Percentiles rank a stretch among this genome's conserved stretches.
Conservation (phyloP, 2,329 filamentous ascomycete genomes). For the Talaromyces sp. region DNA sequence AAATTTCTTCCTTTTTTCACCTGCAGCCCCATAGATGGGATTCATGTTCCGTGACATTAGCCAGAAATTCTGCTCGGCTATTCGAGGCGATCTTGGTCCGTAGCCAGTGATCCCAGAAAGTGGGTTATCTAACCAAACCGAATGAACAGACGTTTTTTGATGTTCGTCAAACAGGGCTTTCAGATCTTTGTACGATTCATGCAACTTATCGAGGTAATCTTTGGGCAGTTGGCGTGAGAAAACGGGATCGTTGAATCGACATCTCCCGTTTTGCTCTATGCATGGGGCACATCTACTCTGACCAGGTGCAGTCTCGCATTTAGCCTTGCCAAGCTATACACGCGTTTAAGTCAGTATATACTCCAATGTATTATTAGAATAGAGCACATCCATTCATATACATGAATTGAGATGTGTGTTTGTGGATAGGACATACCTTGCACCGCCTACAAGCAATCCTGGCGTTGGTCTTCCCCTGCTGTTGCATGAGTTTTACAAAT, state of each 20-base stretch:
- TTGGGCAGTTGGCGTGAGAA: background rate
- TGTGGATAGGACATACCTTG: conserved; percentile 4
- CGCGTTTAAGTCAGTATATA: background rate
- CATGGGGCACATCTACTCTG: background rate
- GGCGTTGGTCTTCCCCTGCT: background rate
- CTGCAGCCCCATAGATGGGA: background rate
- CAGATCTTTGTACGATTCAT: background rate
- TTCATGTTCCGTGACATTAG: background rate
- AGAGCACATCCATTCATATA: background rate
- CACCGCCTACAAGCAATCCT: conserved; percentile 8
- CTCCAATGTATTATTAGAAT: background rate
- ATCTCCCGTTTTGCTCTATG: background rate
- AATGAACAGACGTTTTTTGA: background rate
- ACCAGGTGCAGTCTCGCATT: background rate
- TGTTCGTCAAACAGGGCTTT: background rate
- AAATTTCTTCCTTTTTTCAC: background rate
- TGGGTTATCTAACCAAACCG: conserved; percentile 2
- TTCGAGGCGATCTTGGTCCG: conserved; percentile 3
- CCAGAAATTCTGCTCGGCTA: conserved; percentile 7
- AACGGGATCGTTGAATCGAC: conserved; percentile 7
- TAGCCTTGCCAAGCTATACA: background rate
- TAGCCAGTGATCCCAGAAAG: conserved; percentile 13
- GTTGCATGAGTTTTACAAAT: background rate
- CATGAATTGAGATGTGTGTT: background rate
- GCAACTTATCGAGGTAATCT: background rate